Percentiles rank a stretch among this genome's conserved stretches.
Evolutionary conservation across 2,329 filamentous ascomycete genomes (phyloP).

Genomic region (Aspergillus fischeri): DNA sequence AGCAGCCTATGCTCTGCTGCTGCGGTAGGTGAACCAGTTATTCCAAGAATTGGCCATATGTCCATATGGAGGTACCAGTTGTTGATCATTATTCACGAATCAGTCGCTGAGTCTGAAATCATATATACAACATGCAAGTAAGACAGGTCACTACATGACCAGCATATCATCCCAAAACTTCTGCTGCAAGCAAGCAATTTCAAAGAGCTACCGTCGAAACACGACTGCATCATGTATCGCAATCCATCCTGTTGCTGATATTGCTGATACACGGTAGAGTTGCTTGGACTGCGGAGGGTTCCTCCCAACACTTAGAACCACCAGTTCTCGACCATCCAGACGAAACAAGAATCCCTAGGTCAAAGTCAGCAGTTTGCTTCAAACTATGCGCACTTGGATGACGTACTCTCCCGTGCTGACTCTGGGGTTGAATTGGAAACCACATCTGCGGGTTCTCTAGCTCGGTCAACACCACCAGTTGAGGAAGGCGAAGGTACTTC

Average conservation of each 20-base stretch:
- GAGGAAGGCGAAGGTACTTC: background rate
- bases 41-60: background rate
- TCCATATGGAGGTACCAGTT: background rate
- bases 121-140: background rate
- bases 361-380: background rate
- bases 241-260: background rate
- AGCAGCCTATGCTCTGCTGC: background rate
- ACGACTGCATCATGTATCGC: background rate
- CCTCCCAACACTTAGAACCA: constrained; percentile 1
- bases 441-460: constrained; percentile 2
- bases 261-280: background rate
- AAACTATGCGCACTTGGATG: background rate
- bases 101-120: background rate
- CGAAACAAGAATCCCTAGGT: constrained; percentile 1
- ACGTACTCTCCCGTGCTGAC: background rate
- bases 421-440: background rate
- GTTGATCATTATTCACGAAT: background rate
- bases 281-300: background rate
- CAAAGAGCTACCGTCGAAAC: background rate
- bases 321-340: background rate
- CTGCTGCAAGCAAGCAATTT: background rate
- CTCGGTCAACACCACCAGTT: background rate
- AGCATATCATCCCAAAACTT: background rate
- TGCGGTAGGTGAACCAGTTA: background rate
- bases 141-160: background rate